Conservation (phyloP, 306 rosid genomes). For the Abrus pulchellus region DNA sequence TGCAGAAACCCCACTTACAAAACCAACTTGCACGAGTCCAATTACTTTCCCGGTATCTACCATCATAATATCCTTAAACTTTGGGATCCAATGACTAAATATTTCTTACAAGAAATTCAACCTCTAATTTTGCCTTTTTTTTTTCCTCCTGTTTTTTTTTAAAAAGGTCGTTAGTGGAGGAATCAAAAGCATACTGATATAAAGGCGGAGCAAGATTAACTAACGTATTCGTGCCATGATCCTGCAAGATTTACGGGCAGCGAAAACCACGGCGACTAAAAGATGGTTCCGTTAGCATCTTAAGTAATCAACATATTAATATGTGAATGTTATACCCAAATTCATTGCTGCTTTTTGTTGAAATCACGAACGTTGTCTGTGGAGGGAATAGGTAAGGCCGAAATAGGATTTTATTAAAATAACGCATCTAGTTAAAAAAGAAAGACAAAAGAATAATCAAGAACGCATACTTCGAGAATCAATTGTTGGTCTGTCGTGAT, state of each 20-base stretch:
- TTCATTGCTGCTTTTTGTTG: background rate
- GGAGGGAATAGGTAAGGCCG: background rate
- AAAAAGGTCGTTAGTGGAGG: conserved; percentile 53
- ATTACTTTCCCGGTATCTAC: conserved; percentile 49
- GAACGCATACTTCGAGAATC: background rate
- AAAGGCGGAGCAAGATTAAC: conserved; percentile 24
- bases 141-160: background rate
- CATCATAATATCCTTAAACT: conserved; percentile 44
- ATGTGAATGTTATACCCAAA: background rate
- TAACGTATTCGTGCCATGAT: background rate
- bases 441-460: background rate
- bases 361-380: conserved; percentile 27
- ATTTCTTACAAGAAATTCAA: conserved; percentile 39
- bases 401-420: background rate
- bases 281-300: background rate
- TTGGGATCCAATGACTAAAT: conserved; percentile 29
- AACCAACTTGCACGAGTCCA: conserved; percentile 50
- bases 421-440: background rate
- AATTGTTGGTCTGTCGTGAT: background rate
- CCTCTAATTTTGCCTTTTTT: conserved; percentile 18
- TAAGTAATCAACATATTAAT: background rate
- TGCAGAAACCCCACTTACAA: conserved; percentile 44
- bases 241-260: conserved; percentile 16
- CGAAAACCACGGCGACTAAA: background rate
- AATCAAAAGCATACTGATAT: conserved; percentile 40